These are phyloP conservation scores for Leccinum subtestaceum DNA, from an alignment of 768 basidiomycete species.

Conservation along the genomic window DNA sequence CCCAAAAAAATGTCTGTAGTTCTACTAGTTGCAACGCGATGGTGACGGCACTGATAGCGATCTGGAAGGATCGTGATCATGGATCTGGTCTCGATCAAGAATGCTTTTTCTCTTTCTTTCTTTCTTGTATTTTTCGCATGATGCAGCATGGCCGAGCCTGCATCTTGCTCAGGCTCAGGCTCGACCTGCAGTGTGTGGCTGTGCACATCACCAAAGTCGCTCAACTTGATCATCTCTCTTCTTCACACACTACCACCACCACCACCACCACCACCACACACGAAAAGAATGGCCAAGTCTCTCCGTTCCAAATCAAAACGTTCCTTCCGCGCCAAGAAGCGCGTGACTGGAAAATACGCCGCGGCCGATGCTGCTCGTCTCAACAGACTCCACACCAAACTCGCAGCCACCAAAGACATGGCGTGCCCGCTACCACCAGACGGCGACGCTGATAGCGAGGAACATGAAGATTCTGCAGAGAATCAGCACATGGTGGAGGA, in stretches of 20 bases:
- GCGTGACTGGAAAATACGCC: slow-evolving; percentile 71
- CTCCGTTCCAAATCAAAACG: slow-evolving; percentile 81
- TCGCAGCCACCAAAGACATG: slow-evolving; percentile 44
- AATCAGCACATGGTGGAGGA: slow-evolving; percentile 30
- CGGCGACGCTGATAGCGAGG: not conserved
- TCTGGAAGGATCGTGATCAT: slow-evolving; percentile 5
- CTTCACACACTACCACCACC: not conserved
- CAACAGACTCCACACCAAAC: slow-evolving; percentile 66
- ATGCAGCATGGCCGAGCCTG: not conserved
- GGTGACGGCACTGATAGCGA: slow-evolving; percentile 1
- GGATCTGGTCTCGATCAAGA: not conserved
- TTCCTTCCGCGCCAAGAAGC: slow-evolving; percentile 72
- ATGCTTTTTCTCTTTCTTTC: not conserved
- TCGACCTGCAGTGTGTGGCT: slow-evolving; percentile 6
- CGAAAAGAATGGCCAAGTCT: slow-evolving; percentile 70
- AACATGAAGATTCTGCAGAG: slow-evolving; percentile 20
- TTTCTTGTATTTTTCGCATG: not conserved
- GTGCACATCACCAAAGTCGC: not conserved
- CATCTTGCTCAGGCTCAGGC: not conserved
- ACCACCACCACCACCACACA: not conserved
- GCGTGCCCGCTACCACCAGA: slow-evolving; percentile 23
- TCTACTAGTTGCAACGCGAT: slow-evolving; percentile 5
- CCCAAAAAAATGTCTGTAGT: slow-evolving; percentile 7
- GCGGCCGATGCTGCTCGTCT: slow-evolving; percentile 75
- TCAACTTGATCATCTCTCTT: no score